These are phyloP conservation scores for Dryas drummondii DNA, from an alignment of 306 rosid species.

Conservation along the genomic window DNA sequence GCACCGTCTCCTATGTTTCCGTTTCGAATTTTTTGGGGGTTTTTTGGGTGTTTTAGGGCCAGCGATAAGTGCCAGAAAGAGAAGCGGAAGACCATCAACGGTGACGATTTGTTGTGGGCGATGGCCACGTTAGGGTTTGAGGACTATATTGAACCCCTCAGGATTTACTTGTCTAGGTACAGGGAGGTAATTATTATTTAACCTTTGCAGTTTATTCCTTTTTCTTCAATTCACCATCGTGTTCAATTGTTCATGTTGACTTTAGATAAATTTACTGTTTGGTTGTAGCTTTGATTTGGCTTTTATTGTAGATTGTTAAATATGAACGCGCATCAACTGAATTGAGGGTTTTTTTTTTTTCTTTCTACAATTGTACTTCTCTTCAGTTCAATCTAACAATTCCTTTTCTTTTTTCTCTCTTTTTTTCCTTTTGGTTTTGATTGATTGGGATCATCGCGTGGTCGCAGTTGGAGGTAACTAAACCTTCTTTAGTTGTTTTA, in stretches of 20 bases:
- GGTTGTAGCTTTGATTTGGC: neutral
- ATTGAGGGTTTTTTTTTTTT: neutral
- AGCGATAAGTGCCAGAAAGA: constrained; percentile 95
- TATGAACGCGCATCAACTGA: neutral
- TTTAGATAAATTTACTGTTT: constrained; percentile 1
- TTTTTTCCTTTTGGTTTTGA: constrained; percentile 16
- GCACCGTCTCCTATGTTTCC: neutral
- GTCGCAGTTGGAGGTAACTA: constrained; percentile 75
- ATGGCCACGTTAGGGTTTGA: constrained; percentile 92
- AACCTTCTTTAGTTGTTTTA: constrained; percentile 12
- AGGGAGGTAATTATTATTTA: constrained; percentile 56
- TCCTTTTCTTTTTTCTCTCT: constrained; percentile 15
- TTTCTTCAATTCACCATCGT: neutral
- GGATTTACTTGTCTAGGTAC: constrained; percentile 81
- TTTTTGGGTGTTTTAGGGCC: constrained; percentile 49
- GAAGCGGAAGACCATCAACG: constrained; percentile 94
- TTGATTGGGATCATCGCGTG: constrained; percentile 29
- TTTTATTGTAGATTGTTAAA: neutral
- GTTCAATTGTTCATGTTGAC: neutral
- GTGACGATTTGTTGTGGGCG: constrained; percentile 92
- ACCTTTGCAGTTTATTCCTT: neutral
- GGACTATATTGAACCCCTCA: constrained; percentile 91
- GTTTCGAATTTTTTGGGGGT: neutral
- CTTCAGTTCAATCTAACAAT: constrained; percentile 28
- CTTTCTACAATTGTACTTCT: neutral